Percentiles rank a stretch among this genome's conserved stretches.
These are phyloP conservation scores for Daucus carota DNA, from an alignment of 129 eudicot species.

Conservation along the genomic window DNA sequence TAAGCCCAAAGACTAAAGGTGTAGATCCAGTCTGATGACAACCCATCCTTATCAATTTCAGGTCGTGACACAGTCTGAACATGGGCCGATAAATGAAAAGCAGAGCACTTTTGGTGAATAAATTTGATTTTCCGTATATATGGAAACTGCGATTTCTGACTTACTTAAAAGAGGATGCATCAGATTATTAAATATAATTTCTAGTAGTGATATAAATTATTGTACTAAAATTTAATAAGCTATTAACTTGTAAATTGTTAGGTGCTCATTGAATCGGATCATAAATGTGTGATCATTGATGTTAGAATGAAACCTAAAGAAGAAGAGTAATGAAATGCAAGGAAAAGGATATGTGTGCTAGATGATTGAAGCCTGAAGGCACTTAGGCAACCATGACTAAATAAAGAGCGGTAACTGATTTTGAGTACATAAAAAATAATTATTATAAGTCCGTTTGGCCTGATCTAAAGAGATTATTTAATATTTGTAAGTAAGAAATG, in stretches of 20 bases:
- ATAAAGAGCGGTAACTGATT: too few species aligned
- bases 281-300: too few species aligned
- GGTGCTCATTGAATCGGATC: not conserved
- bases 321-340: too few species aligned
- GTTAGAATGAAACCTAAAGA: not conserved
- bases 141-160: not conserved
- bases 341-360: too few species aligned
- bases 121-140: not conserved
- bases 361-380: too few species aligned
- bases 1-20: slow-evolving; percentile 1
- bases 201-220: not conserved
- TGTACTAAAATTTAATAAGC: too few species aligned
- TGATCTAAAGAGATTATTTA: too few species aligned
- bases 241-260: not conserved
- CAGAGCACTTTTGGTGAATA: not conserved
- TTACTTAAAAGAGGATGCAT: not conserved
- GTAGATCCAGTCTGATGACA: not conserved
- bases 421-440: too few species aligned
- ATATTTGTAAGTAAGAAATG: too few species aligned
- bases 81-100: not conserved
- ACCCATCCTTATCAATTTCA: not conserved
- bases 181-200: not conserved
- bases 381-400: too few species aligned
- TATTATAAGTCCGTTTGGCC: too few species aligned
- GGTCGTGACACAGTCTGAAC: not conserved